Percentiles rank a stretch among this genome's conserved stretches.
phyloP scores from a whole-genome alignment of 257 asterid species.

The Solanum tarapatanum region DNA sequence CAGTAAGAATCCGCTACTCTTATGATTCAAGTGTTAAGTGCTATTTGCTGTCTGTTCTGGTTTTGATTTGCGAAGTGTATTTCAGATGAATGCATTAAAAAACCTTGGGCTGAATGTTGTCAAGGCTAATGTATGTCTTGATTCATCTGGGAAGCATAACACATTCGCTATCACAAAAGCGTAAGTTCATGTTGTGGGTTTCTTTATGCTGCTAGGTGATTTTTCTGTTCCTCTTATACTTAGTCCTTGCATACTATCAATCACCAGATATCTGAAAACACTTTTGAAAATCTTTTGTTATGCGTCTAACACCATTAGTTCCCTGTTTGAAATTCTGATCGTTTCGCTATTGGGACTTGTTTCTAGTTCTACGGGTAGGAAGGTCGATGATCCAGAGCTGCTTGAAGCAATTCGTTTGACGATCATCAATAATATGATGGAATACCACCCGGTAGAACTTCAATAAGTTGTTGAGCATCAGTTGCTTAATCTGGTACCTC shows the following conservation, averaged over 20 bases:
- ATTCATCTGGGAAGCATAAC: slow-evolving; percentile 94
- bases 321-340: not conserved
- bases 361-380: slow-evolving; percentile 80
- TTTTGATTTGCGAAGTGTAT: slow-evolving; percentile 13
- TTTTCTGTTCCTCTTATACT: not conserved
- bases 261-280: not conserved
- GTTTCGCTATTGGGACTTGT: not conserved
- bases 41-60: not conserved
- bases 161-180: slow-evolving; percentile 76
- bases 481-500: not conserved
- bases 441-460: slow-evolving; percentile 78
- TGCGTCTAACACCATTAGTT: not conserved
- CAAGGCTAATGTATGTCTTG: slow-evolving; percentile 86
- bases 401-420: slow-evolving; percentile 99
- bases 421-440: slow-evolving; percentile 78
- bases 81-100: slow-evolving; percentile 83
- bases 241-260: not conserved
- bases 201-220: not conserved
- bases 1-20: slow-evolving; percentile 28
- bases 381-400: slow-evolving; percentile 85
- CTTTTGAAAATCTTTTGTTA: not conserved
- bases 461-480: not conserved
- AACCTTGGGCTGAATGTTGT: slow-evolving; percentile 83
- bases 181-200: slow-evolving; percentile 36
- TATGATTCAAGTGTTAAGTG: not conserved